Base-by-base conservation (phyloP, 2,329 filamentous ascomycete genomes). In the Stachybotrys chlorohalonatus region DNA sequence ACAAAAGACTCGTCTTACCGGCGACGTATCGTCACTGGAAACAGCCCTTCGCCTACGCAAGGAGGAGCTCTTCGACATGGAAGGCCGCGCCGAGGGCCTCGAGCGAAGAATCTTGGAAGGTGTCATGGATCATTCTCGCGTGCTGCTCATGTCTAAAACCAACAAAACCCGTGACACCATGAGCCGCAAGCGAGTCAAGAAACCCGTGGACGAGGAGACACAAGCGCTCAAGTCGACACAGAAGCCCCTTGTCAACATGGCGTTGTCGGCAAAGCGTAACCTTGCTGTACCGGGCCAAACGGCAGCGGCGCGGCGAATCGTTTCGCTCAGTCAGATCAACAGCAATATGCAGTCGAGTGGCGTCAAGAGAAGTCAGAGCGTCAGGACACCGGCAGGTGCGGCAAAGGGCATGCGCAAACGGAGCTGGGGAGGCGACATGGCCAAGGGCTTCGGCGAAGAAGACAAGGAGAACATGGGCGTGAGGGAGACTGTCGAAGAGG, bases 91-190 rank as follows among this genome's bases (percentile, higher is more conserved):
- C 3, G 91, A 96, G 68, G 83, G 84, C 4, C 78, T 99, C 30
- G 94, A 99, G 73, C 88, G 92, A 53, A 86, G 94, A 31, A 96
- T 99, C 61, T 75, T 99, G 36, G 93, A 97, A 60, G 92, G 93
- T 31, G 90, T 97, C 58, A 95, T 99, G 74, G 92, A 97, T 63
- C 93, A 97, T 68, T 96, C 93, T 17, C 87, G 93, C 7, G 85
- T 93, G 31, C 79, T 96, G n/a, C 81, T 97, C 55, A 88, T 94
- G 75, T 77, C 84, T 60, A 86, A 89, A 73, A 74, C 81, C 4
- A 74, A 69, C 60, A 77, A 75, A 62, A 72, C 72, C 11, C 71
- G 75, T 11, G 81, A 83, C 53, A 72, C 75, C 57, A 83, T 84
- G 81, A 82, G 72, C 66, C 78, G 80, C 52, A 84, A 84, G 70